A percentile compares a stretch with the other conserved stretches of the same genome.
Conservation (phyloP, 2,329 filamentous ascomycete species). For the Corynespora cassiicola region DNA sequence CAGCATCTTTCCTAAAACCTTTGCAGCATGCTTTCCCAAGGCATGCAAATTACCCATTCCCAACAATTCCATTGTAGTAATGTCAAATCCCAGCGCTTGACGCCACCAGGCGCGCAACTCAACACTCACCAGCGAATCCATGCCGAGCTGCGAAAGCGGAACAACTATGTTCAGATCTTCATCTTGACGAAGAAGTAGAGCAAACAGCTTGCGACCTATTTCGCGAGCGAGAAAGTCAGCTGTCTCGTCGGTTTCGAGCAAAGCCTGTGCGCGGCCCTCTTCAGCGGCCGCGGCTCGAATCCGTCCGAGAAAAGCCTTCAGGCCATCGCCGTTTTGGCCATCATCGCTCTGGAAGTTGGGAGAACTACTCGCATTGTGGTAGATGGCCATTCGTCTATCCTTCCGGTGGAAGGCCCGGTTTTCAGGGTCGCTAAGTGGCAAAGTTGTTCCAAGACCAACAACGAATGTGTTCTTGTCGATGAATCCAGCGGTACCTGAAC, state of each 20-base stretch:
- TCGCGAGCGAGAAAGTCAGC: conserved; percentile 18
- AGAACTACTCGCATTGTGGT: conserved; percentile 18
- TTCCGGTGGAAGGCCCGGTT: conserved; percentile 23
- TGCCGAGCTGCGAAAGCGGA: conserved; percentile 28
- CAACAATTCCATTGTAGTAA: conserved; percentile 31
- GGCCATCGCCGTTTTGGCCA: conserved; percentile 3
- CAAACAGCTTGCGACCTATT: conserved; percentile 26
- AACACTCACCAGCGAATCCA: conserved; percentile 43
- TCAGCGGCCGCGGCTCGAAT: conserved; percentile 8
- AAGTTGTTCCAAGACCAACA: conserved; percentile 22
- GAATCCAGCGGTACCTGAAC: background rate
- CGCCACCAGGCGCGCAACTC: conserved; percentile 50
- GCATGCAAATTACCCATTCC: conserved; percentile 19
- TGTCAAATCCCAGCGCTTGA: conserved; percentile 35
- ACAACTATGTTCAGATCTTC: conserved; percentile 21
- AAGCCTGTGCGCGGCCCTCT: conserved; percentile 11
- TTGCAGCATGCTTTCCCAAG: conserved; percentile 29
- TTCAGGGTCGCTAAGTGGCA: conserved; percentile 20
- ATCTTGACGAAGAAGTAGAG: conserved; percentile 22
- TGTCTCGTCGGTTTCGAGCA: conserved; percentile 14
- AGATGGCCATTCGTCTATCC: conserved; percentile 30
- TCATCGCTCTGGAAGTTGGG: background rate
- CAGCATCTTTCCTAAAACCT: too few species aligned
- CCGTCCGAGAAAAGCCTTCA: conserved; percentile 19
- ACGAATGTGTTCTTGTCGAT: conserved; percentile 10